Conservation (phyloP, 768 basidiomycete genomes). For the Trichaptum fuscoviolaceum region DNA sequence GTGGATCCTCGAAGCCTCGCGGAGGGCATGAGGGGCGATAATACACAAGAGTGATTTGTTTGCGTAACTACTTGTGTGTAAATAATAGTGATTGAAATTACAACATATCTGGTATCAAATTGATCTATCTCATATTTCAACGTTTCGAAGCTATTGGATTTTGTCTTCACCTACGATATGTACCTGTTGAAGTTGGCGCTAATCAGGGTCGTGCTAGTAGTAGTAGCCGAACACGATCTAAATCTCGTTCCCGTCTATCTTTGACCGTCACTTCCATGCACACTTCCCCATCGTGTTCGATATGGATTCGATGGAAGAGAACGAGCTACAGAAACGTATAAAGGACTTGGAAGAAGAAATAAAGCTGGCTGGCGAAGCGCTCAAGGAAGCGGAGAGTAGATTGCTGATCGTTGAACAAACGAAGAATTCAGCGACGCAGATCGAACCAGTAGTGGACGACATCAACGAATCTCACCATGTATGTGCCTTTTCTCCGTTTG, state of each 20-base stretch:
- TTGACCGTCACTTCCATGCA: neutral
- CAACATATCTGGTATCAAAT: no score
- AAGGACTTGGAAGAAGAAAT: neutral
- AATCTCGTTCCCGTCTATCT: neutral
- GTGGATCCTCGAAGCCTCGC: slow-evolving; percentile 78
- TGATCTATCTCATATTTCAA: no score
- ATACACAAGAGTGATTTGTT: neutral
- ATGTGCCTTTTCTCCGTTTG: neutral
- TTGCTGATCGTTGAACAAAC: neutral
- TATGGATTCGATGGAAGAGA: neutral
- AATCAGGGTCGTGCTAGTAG: neutral
- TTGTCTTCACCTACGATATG: no score
- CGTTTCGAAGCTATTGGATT: no score
- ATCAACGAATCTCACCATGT: neutral
- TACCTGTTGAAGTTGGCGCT: neutral
- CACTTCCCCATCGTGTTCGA: neutral
- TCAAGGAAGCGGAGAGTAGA: neutral
- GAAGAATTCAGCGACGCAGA: neutral
- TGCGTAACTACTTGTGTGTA: neutral
- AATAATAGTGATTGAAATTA: neutral
- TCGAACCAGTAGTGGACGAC: neutral
- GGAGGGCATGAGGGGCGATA: slow-evolving; percentile 40
- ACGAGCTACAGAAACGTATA: neutral
- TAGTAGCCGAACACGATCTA: no score
- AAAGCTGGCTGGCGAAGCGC: neutral